Base-by-base conservation (phyloP, 2,329 filamentous ascomycete species). In the Colletotrichum sp. region DNA sequence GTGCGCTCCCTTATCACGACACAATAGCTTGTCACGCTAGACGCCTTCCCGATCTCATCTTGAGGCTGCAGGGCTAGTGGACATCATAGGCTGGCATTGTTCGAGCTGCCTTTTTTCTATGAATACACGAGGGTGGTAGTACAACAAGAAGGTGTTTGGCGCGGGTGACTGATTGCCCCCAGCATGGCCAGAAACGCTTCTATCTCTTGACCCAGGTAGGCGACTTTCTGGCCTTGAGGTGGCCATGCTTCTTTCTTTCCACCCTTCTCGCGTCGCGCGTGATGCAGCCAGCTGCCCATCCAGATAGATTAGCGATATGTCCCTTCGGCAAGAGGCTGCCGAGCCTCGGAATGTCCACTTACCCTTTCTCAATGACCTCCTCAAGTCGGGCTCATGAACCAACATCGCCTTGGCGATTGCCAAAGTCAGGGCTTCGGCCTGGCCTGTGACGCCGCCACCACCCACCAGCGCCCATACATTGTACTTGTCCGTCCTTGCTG, bases 231-330 rank as follows among this genome's bases (percentile, higher is more conserved):
- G 97, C 96, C 91, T 99, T 99, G 87, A 98, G 86, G 82, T 95
- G 95, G 80, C 97, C 98, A 73, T 95, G 92, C 91, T 99, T 98
- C 93, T 99, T 99, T 85, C 97, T 96, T 88, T 99, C 97, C 80
- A 99, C 98, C 82, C 90, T 93, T 87, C 96, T 95, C 74, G 93
- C 91, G 88, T 99, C 96, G 82, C 96, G 94, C 68, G 96, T 98
- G 78, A 99, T 91, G 85, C 94, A 96, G 78, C 98, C 98, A 83
- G 96, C 97, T 99, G 85, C 13, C 81, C 80, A 78, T 82, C 82
- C 82, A 78, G 77, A 75, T 67, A 71, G 77, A 85, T 91, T 84
- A 91, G 89, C 82, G 83, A 74, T 52, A 71, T 34, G 65, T 28
- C 60, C 68, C 32, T 64, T 63, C 63, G 61, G 30, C 28, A 44